Evolutionary conservation across 2,329 filamentous ascomycete genomes (phyloP), one percentile per base, ranked within the genome.

Genomic region (Penicillium brevicompactum): DNA sequence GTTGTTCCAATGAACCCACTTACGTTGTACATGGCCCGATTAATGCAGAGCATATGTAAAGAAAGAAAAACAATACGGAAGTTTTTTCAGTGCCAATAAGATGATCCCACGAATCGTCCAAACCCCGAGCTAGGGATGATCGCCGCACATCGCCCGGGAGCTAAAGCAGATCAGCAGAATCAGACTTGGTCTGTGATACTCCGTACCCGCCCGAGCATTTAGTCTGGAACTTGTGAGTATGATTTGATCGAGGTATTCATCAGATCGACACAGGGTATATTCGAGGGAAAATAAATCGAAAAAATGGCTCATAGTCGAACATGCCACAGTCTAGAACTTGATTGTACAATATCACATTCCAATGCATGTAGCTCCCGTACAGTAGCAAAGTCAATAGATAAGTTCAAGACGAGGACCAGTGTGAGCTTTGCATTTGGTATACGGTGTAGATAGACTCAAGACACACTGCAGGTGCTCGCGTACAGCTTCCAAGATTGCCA

Each of bases 291-390:
- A 27, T 42, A 27, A 21, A 8, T 22, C 16, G 11, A 22, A 13
- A 47, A 40, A 58, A 51, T 45, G 32, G 24, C 40, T 34, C 31
- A 37, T 44, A 44, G 8, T 24, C 4, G n/a, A 31, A 9, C 27
- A 6, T 22, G n/a, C 16, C 21, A 47, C 31, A 50, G 24, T 18
- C 42, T 44, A 40, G 30, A 58, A 56, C 42, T 30, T 45, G 32
- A 52, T 46, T 9, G 27, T 27, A 13, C 4, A 53, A 41, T 43
- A 43, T 63, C 63, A 65, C 63, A 65, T 65, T 64, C 63, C 63
- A 63, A 61, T 64, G 61, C 59, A 65, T 58, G 57, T 53, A 46
- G 58, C 42, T 46, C 32, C 53, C 30, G 57, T 46, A 59, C 53
- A 46, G 49, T 45, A 48, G 27, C 16, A 13, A 47, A 18, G 16